Base-by-base conservation (phyloP, 371 early-diverging fungal species). In the Mucor circinelloides region DNA sequence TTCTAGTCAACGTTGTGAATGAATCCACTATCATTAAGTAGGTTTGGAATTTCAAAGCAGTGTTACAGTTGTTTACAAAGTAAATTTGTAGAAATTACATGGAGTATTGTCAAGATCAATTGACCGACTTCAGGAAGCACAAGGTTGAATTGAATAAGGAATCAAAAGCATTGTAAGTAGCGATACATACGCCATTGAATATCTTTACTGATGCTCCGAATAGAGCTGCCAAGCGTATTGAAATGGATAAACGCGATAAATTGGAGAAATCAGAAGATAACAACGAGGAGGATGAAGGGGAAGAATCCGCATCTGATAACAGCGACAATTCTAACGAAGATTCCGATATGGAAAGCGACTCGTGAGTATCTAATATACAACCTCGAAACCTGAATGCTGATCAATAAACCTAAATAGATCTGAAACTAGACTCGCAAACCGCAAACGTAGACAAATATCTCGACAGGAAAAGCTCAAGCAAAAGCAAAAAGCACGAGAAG, bases 101-200 rank as follows among this genome's bases (percentile, higher is more conserved):
- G 79, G 92, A 89, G 15, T 75, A 84, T 38, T 88, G 89, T 57
- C 80, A 85, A 30, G 87, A 89, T 40, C 74, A 81, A 12, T 63
- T 84, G n/a, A 77, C 83, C 6, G 85, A 78, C 38, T 76, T 89
- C 23, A 77, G 86, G 54, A 81, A 81, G 54, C 90, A 91, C 71
- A 85, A 86, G 46, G 68, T 88, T 3, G 92, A 91, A 42, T 58
- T 90, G 34, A 90, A 88, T 71, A 88, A 86, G 70, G 91, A 92
- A 59, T 70, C 77, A 44, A 88, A 86, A 60, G 75, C 67, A 50
- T 31, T 84, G 67, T 77, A 72, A 69, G 80, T 75, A 27, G 3
- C 6, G 3, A 25, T 1, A 28, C 0, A 28, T 1, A 4, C 40
- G 2, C n/a, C 3, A 9, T 55, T 57, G 50, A 50, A 13, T 2